Evolutionary conservation across 2,329 filamentous ascomycete genomes (phyloP).

Genomic region (Diaporthe sp.): DNA sequence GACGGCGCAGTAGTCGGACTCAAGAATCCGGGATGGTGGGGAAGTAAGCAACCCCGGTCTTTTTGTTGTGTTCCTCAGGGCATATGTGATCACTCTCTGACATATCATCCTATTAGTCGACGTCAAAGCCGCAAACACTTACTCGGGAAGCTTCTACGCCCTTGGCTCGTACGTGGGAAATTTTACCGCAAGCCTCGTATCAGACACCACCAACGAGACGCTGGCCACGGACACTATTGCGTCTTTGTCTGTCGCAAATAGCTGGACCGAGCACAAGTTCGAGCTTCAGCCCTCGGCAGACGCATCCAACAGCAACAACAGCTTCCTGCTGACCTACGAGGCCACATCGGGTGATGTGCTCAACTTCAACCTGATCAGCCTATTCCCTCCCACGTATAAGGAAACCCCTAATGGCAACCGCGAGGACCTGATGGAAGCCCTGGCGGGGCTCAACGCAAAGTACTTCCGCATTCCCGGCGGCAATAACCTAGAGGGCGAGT

Average conservation of each 20-base stretch:
- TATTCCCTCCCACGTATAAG: constrained; percentile 48
- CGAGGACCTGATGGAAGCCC: constrained; percentile 31
- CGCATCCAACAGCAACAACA: constrained; percentile 51
- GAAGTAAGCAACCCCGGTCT: constrained; percentile 19
- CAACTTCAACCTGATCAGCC: constrained; percentile 32
- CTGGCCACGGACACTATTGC: constrained; percentile 59
- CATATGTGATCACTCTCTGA: neutral
- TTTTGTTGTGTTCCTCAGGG: neutral
- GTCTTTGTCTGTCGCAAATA: constrained; percentile 50
- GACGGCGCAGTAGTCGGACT: constrained; percentile 28
- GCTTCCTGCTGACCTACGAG: constrained; percentile 31
- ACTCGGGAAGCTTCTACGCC: constrained; percentile 64
- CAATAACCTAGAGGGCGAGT: constrained; percentile 33
- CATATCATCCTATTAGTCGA: constrained; percentile 12
- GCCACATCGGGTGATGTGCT: constrained; percentile 27
- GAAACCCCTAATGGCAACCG: constrained; percentile 62
- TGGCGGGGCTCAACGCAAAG: constrained; percentile 32
- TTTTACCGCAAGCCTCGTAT: constrained; percentile 59
- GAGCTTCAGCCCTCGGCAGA: constrained; percentile 54
- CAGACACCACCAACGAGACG: constrained; percentile 54
- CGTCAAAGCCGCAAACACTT: constrained; percentile 39
- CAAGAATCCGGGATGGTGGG: constrained; percentile 34
- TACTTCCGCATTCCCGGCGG: constrained; percentile 35
- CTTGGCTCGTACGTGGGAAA: constrained; percentile 58
- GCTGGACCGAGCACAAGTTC: constrained; percentile 64